These are phyloP conservation scores for Lathyrus aphaca DNA, from an alignment of 306 rosid species.

Conservation along the genomic window DNA sequence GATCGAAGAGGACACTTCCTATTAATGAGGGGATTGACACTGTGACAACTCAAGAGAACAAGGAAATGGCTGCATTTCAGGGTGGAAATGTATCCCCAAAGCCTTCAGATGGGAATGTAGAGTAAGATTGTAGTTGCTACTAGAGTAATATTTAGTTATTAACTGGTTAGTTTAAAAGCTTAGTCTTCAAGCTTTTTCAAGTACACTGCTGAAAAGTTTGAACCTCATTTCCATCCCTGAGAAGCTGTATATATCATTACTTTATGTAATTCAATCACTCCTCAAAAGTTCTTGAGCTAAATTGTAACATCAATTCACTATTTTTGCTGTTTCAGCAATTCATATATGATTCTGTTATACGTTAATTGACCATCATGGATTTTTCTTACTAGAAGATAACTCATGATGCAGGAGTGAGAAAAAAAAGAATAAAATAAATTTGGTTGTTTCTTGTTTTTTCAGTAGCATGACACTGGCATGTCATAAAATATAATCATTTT, in stretches of 20 bases:
- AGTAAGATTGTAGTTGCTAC: conserved; percentile 48
- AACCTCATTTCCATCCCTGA: conserved; percentile 29
- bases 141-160: neutral
- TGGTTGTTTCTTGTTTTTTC: neutral
- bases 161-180: conserved; percentile 27
- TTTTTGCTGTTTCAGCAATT: conserved; percentile 27
- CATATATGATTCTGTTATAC: neutral
- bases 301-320: conserved; percentile 22
- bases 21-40: conserved; percentile 63
- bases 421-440: neutral
- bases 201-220: conserved; percentile 23
- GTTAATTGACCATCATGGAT: neutral
- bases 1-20: conserved; percentile 93
- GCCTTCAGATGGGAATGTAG: conserved; percentile 57
- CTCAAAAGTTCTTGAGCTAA: conserved; percentile 13
- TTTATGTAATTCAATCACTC: conserved; percentile 24
- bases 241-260: conserved; percentile 38
- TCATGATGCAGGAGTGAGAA: neutral
- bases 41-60: conserved; percentile 46
- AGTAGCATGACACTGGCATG: neutral
- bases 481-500: neutral
- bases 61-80: conserved; percentile 61
- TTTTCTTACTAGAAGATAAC: conserved; percentile 9
- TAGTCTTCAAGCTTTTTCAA: conserved; percentile 1
- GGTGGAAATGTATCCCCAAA: conserved; percentile 61